phyloP scores from a whole-genome alignment of 352 stramenopile species.

The Phytophthora cryptogea region DNA sequence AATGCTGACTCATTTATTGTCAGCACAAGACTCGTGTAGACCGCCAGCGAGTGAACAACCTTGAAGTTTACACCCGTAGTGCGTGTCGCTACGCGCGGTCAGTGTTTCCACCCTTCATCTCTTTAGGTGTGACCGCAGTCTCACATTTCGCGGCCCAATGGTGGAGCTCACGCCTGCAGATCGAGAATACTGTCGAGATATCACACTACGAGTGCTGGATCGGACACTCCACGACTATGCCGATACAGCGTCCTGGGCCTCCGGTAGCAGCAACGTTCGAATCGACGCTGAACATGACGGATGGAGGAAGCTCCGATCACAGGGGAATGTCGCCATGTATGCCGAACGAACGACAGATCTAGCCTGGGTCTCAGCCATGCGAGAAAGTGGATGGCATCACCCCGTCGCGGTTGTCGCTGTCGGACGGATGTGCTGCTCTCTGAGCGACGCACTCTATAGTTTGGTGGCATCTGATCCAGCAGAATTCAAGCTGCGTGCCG shows the following conservation, averaged over 20 bases:
- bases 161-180: constrained; percentile 11
- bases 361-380: constrained; percentile 9
- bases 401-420: constrained; percentile 19
- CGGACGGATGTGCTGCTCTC: constrained; percentile 21
- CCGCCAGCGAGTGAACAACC: not conserved
- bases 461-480: constrained; percentile 16
- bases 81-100: not conserved
- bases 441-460: constrained; percentile 13
- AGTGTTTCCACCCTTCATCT: not conserved
- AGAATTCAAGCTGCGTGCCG: constrained; percentile 21
- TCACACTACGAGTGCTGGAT: constrained; percentile 17
- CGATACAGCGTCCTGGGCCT: constrained; percentile 21
- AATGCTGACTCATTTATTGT: too few species aligned
- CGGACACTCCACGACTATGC: constrained; percentile 23
- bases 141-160: constrained; percentile 7
- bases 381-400: constrained; percentile 4
- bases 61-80: constrained; percentile 2
- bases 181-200: constrained; percentile 22
- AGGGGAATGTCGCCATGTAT: constrained; percentile 19
- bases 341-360: constrained; percentile 10
- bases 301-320: constrained; percentile 19
- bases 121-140: not conserved
- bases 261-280: constrained; percentile 2
- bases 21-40: not conserved
- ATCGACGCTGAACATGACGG: constrained; percentile 12